phyloP scores from a whole-genome alignment of 306 rosid genomes.

The Hippophae tibetana region DNA sequence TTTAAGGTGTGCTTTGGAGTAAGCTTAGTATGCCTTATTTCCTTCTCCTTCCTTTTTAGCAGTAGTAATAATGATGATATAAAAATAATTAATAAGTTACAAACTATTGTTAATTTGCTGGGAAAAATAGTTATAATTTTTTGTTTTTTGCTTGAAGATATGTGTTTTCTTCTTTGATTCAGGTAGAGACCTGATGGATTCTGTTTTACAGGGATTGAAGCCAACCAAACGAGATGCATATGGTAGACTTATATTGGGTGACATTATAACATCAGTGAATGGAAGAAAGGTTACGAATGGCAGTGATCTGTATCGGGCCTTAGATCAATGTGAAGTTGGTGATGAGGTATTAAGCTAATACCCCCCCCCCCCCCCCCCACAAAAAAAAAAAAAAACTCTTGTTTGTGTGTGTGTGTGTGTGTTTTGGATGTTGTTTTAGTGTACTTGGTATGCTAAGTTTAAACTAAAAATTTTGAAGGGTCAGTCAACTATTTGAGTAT shows the following conservation, averaged over 20 bases:
- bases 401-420: too few relatives aligned
- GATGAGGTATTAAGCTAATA: conserved; percentile 49
- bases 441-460: too few relatives aligned
- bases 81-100: neutral
- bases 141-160: neutral
- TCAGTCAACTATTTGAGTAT: too few relatives aligned
- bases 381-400: too few relatives aligned
- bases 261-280: conserved; percentile 85
- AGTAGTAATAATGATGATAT: too few relatives aligned
- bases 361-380: too few relatives aligned
- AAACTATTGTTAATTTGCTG: conserved; percentile 5
- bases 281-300: conserved; percentile 75
- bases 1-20: too few relatives aligned
- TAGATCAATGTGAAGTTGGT: conserved; percentile 91
- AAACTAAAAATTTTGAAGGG: too few relatives aligned
- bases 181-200: conserved; percentile 10
- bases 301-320: conserved; percentile 93
- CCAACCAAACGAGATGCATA: conserved; percentile 92
- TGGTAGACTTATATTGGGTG: conserved; percentile 93
- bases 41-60: too few relatives aligned
- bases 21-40: too few relatives aligned
- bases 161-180: neutral
- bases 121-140: conserved; percentile 11
- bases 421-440: too few relatives aligned
- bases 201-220: conserved; percentile 55